Conservation (phyloP, 164 flowering plant genomes). For the Aristolochia californica region DNA sequence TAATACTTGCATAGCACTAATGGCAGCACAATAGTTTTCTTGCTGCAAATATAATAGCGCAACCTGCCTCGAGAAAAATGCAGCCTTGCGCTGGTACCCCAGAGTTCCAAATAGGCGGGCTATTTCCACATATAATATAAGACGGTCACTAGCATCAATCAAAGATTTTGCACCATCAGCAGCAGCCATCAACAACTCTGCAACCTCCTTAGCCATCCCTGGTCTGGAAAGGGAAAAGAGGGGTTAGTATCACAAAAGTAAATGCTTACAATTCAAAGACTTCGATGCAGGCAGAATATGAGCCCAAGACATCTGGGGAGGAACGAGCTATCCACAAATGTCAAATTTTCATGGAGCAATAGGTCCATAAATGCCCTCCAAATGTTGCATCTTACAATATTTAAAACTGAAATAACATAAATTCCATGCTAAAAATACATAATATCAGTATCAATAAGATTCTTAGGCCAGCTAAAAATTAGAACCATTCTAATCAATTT, state of each 20-base stretch:
- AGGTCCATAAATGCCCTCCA: too few relatives aligned
- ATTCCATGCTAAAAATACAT: too few relatives aligned
- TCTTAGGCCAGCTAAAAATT: too few relatives aligned
- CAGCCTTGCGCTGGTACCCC: conserved; percentile 95
- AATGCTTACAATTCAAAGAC: too few relatives aligned
- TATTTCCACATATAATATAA: conserved; percentile 81
- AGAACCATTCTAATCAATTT: too few relatives aligned
- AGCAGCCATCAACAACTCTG: conserved; percentile 78
- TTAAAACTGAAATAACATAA: too few relatives aligned
- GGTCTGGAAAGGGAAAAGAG: conserved; percentile 33
- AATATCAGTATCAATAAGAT: too few relatives aligned
- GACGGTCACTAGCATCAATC: conserved; percentile 90
- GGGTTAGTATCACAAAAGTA: neutral
- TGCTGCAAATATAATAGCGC: conserved; percentile 95
- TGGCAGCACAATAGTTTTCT: conserved; percentile 78
- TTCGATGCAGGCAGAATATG: too few relatives aligned
- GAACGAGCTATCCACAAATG: too few relatives aligned
- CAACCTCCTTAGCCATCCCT: conserved; percentile 83
- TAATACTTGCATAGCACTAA: conserved; percentile 96
- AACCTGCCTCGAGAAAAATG: conserved; percentile 95
- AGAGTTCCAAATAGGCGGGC: conserved; percentile 91
- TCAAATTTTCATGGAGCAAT: too few relatives aligned
- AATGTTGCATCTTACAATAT: too few relatives aligned
- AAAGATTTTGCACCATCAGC: conserved; percentile 98
- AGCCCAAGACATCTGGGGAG: too few relatives aligned